Evolutionary conservation across 306 rosid genomes (phyloP).

Genomic region (Bauhinia variegata): DNA sequence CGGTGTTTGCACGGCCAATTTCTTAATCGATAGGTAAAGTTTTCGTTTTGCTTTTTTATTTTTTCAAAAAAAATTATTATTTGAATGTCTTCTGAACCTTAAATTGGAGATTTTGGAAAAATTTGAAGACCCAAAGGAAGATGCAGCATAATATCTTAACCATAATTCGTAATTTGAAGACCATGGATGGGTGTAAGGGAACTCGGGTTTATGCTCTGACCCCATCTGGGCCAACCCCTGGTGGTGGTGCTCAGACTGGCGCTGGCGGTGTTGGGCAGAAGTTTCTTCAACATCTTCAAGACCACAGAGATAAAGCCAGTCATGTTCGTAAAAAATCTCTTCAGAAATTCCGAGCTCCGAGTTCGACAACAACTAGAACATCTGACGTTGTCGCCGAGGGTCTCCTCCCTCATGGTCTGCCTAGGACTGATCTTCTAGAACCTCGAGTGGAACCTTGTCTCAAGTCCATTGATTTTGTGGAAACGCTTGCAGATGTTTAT

Average conservation of each 20-base stretch:
- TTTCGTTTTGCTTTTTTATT: no score
- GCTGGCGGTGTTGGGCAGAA: conserved; percentile 59
- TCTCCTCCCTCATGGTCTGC: conserved; percentile 71
- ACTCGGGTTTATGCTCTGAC: conserved; percentile 67
- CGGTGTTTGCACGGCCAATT: conserved; percentile 34
- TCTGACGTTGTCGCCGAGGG: conserved; percentile 43
- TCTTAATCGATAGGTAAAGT: neutral
- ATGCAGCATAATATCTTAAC: conserved; percentile 76
- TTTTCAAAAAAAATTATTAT: no score
- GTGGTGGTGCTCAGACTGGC: neutral
- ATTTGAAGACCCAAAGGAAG: neutral
- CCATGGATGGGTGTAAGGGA: conserved; percentile 84
- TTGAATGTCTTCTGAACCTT: conserved; percentile 21
- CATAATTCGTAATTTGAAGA: conserved; percentile 79
- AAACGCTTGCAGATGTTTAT: conserved; percentile 49
- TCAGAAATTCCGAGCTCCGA: conserved; percentile 40
- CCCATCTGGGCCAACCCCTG: conserved; percentile 32
- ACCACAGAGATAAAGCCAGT: conserved; percentile 39
- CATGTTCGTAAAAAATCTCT: conserved; percentile 49
- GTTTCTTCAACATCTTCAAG: conserved; percentile 56
- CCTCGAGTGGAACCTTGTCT: conserved; percentile 61
- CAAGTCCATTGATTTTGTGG: conserved; percentile 54
- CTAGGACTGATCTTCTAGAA: conserved; percentile 62
- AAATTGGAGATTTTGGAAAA: neutral
- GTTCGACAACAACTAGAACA: neutral